Percentiles rank a stretch among this genome's conserved stretches.
These are phyloP conservation scores for Henckelia pumila DNA, from an alignment of 257 asterid species.

Conservation along the genomic window DNA sequence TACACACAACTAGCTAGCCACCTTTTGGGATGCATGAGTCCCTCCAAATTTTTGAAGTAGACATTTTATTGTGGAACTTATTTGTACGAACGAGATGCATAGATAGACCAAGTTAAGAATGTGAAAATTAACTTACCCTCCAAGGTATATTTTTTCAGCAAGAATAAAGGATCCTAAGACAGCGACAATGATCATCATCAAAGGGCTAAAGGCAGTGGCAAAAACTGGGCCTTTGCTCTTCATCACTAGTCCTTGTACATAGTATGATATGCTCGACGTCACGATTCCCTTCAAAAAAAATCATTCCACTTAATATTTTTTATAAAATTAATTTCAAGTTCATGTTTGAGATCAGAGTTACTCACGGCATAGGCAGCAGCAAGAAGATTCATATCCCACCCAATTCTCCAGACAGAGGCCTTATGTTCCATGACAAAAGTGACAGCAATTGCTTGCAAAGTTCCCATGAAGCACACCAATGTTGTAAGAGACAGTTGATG, in stretches of 20 bases:
- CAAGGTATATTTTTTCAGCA: constrained; percentile 62
- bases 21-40: no score
- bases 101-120: no score
- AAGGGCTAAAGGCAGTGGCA: constrained; percentile 80
- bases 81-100: no score
- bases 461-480: constrained; percentile 71
- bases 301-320: no score
- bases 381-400: constrained; percentile 80
- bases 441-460: constrained; percentile 72
- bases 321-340: no score
- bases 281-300: constrained; percentile 58
- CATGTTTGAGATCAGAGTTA: neutral
- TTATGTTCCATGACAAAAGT: constrained; percentile 70
- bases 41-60: no score
- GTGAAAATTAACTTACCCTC: constrained; percentile 57
- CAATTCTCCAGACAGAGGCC: constrained; percentile 57
- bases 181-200: constrained; percentile 86
- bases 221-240: constrained; percentile 77
- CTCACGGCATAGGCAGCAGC: constrained; percentile 90
- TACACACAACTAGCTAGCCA: no score
- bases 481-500: constrained; percentile 68
- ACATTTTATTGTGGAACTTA: no score
- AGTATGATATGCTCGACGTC: constrained; percentile 78
- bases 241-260: constrained; percentile 93
- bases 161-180: constrained; percentile 72